Percentiles rank a stretch among this genome's conserved stretches.
phyloP scores from a whole-genome alignment of 805 yeast genomes.

The Yarrowia sp. region DNA sequence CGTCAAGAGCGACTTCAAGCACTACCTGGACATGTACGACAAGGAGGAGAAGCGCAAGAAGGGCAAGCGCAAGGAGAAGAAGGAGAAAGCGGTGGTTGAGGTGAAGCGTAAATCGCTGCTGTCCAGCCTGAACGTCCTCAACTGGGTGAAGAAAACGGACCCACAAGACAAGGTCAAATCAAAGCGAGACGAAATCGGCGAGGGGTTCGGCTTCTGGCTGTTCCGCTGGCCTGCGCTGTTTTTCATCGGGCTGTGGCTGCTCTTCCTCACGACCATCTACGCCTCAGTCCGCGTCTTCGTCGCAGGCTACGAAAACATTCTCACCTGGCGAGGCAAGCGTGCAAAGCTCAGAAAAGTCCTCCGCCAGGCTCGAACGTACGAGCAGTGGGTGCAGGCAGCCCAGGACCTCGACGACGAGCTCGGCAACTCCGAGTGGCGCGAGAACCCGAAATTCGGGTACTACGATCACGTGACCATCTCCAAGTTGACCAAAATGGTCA shows the following conservation, averaged over 20 bases:
- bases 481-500: conserved; percentile 48
- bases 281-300: conserved; percentile 57
- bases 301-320: conserved; percentile 56
- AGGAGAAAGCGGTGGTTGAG: neutral
- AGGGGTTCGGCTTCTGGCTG: conserved; percentile 47
- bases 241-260: conserved; percentile 54
- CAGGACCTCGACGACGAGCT: conserved; percentile 54
- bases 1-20: neutral
- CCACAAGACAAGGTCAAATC: no score
- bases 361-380: conserved; percentile 49
- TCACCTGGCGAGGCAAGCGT: conserved; percentile 62
- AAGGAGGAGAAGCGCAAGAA: neutral
- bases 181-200: conserved; percentile 29
- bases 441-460: conserved; percentile 58
- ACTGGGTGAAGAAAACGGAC: neutral
- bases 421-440: conserved; percentile 62
- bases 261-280: conserved; percentile 50
- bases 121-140: neutral
- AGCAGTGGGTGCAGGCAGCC: conserved; percentile 65
- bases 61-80: conserved; percentile 21
- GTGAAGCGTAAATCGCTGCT: neutral
- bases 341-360: conserved; percentile 50
- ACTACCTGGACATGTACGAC: conserved; percentile 9
- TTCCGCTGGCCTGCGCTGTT: conserved; percentile 66
- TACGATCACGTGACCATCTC: conserved; percentile 65